A percentile compares a stretch with the other conserved stretches of the same genome.
Evolutionary conservation across 2,329 filamentous ascomycete genomes (phyloP).

Genomic region (Neonectria punicea): DNA sequence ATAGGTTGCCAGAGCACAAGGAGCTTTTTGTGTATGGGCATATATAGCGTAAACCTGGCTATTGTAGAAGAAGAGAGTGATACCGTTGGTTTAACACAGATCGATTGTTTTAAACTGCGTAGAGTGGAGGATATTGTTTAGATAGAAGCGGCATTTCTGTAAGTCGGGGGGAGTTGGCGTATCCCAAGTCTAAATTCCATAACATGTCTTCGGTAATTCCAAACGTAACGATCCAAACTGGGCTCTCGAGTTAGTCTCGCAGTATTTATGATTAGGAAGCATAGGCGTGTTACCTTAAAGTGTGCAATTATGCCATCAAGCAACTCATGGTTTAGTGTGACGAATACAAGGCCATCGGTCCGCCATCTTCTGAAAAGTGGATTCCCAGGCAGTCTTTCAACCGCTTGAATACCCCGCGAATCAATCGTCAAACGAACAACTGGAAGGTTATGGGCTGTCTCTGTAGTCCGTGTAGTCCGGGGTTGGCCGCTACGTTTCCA

Average conservation of each 20-base stretch:
- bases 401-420: slow-evolving; percentile 21
- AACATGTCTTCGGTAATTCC: slow-evolving; percentile 12
- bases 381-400: slow-evolving; percentile 21
- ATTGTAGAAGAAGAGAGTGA: slow-evolving; percentile 25
- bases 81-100: slow-evolving; percentile 6
- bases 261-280: neutral
- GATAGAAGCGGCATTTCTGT: slow-evolving; percentile 20
- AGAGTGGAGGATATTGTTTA: neutral
- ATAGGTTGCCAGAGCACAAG: slow-evolving; percentile 20
- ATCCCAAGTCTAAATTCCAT: slow-evolving; percentile 27
- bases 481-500: slow-evolving; percentile 22
- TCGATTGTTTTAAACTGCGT: slow-evolving; percentile 27
- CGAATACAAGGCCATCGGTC: slow-evolving; percentile 19
- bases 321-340: slow-evolving; percentile 7
- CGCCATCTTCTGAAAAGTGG: slow-evolving; percentile 20
- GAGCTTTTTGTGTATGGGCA: slow-evolving; percentile 22
- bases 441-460: slow-evolving; percentile 6
- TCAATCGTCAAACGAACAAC: slow-evolving; percentile 30
- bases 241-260: neutral
- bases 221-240: slow-evolving; percentile 24
- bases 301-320: slow-evolving; percentile 16
- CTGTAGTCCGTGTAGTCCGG: neutral
- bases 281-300: slow-evolving; percentile 21
- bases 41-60: slow-evolving; percentile 23
- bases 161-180: slow-evolving; percentile 26